A percentile compares a stretch with the other conserved stretches of the same genome.
Evolutionary conservation across 2,329 filamentous ascomycete genomes (phyloP).

Genomic region (Colletotrichum agaves): DNA sequence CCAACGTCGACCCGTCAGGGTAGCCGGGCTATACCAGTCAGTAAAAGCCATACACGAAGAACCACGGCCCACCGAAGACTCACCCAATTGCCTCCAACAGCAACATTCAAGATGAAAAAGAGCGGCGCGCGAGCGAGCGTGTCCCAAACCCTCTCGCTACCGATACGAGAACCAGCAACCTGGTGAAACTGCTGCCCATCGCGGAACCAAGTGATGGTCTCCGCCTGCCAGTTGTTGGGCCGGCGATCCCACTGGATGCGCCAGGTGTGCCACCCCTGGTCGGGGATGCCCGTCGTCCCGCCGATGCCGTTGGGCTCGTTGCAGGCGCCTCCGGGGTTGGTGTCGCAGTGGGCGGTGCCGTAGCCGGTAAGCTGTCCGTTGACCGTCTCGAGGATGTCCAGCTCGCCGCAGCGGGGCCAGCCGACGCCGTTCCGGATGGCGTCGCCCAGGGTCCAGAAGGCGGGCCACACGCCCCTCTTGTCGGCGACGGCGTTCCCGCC

Average conservation of each 20-base stretch:
- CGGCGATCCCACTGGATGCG: slow-evolving; percentile 58
- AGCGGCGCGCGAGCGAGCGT: slow-evolving; percentile 54
- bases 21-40: slow-evolving; percentile 43
- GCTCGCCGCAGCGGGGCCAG: slow-evolving; percentile 62
- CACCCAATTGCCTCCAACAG: slow-evolving; percentile 58
- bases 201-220: slow-evolving; percentile 61
- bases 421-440: slow-evolving; percentile 55
- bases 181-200: slow-evolving; percentile 57
- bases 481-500: slow-evolving; percentile 48
- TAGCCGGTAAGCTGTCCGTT: slow-evolving; percentile 57
- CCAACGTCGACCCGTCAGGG: slow-evolving; percentile 47
- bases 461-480: slow-evolving; percentile 64
- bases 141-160: slow-evolving; percentile 55
- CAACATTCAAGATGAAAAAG: slow-evolving; percentile 60
- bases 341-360: slow-evolving; percentile 61
- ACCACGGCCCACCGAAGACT: slow-evolving; percentile 33
- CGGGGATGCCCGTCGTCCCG: slow-evolving; percentile 50
- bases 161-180: slow-evolving; percentile 54
- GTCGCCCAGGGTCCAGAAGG: slow-evolving; percentile 63
- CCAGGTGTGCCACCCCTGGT: slow-evolving; percentile 60
- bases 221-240: slow-evolving; percentile 53
- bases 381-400: slow-evolving; percentile 62
- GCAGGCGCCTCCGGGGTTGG: slow-evolving; percentile 56
- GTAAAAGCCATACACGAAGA: neutral
- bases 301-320: slow-evolving; percentile 58